phyloP scores from a whole-genome alignment of 768 basidiomycete species.

The Russula griseocarnosa region DNA sequence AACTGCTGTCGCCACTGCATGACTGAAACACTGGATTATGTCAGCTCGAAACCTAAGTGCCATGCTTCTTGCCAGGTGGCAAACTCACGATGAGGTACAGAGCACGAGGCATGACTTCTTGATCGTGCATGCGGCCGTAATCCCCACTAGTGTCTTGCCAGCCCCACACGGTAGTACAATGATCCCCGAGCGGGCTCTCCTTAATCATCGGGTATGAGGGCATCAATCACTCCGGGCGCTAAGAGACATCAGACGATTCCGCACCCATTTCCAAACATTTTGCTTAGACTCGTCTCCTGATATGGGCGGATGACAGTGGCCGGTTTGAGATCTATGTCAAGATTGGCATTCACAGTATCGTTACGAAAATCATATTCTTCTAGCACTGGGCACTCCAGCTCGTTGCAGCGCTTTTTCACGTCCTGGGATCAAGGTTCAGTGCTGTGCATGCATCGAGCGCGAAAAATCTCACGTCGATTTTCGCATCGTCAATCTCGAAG shows the following conservation, averaged over 20 bases:
- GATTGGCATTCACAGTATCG: constrained; percentile 91
- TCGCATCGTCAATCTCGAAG: constrained; percentile 90
- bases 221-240: constrained; percentile 18
- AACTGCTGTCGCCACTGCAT: constrained; percentile 99
- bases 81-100: constrained; percentile 91
- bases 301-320: constrained; percentile 96
- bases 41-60: constrained; percentile 5
- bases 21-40: constrained; percentile 66
- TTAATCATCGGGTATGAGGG: constrained; percentile 35
- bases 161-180: constrained; percentile 98
- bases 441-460: neutral
- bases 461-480: constrained; percentile 71
- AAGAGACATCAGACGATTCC: constrained; percentile 27
- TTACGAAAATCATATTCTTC: constrained; percentile 99
- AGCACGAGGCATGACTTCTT: constrained; percentile 97
- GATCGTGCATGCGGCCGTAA: constrained; percentile 98
- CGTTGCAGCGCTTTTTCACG: constrained; percentile 95
- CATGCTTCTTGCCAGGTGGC: constrained; percentile 4
- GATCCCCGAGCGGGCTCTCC: constrained; percentile 95
- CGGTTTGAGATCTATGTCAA: constrained; percentile 98
- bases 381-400: constrained; percentile 95
- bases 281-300: constrained; percentile 96
- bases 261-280: constrained; percentile 99
- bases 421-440: constrained; percentile 47
- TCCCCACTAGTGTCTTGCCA: constrained; percentile 98